Percentiles rank a stretch among this genome's conserved stretches.
Conservation (phyloP, 768 basidiomycete species). For the Suillus luteus region DNA sequence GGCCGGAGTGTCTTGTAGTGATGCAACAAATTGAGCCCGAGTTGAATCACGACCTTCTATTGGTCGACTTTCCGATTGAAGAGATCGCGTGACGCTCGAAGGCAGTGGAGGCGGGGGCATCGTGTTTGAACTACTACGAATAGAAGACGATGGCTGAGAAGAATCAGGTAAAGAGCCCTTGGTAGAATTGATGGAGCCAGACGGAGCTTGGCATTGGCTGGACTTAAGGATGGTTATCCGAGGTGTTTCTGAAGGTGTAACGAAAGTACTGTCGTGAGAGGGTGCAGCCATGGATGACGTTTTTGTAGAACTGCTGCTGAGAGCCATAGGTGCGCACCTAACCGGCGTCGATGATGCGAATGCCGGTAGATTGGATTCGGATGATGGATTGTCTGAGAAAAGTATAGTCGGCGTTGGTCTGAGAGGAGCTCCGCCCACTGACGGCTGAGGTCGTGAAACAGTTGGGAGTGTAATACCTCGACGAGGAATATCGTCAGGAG, state of each 20-base stretch:
- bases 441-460: conserved; percentile 12
- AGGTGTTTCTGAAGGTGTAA: conserved; percentile 30
- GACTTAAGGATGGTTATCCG: conserved; percentile 1
- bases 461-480: conserved; percentile 15
- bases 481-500: conserved; percentile 17
- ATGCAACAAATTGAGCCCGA: conserved; percentile 33
- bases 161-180: conserved; percentile 34
- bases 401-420: background rate
- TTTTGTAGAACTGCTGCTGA: conserved; percentile 9
- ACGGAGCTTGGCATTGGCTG: conserved; percentile 3
- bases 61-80: background rate
- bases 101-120: conserved; percentile 36
- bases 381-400: background rate
- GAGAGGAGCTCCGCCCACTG: background rate
- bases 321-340: conserved; percentile 13
- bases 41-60: conserved; percentile 9
- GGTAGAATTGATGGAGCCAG: conserved; percentile 10
- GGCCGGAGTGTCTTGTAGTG: conserved; percentile 45
- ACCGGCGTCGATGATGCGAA: conserved; percentile 12
- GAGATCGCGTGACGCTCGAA: conserved; percentile 14
- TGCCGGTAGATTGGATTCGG: conserved; percentile 5
- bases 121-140: conserved; percentile 20
- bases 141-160: conserved; percentile 35
- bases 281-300: conserved; percentile 3
- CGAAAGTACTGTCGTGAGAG: conserved; percentile 31